phyloP scores from a whole-genome alignment of 2,329 filamentous ascomycete species.

The Lachnellula willkommii region DNA sequence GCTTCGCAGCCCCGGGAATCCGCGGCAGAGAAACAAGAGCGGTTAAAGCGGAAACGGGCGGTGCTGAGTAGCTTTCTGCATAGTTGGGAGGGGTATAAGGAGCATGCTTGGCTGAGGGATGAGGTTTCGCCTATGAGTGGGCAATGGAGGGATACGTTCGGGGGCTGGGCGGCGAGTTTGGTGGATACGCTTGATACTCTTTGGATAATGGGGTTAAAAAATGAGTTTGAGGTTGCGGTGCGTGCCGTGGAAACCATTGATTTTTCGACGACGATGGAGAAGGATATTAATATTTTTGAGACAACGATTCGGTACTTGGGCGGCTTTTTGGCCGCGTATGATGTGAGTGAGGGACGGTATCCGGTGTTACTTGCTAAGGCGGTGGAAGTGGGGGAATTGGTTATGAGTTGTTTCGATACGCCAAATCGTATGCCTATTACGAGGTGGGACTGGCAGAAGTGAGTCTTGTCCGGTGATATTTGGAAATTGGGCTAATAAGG shows the following conservation, averaged over 20 bases:
- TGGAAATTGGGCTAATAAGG: conserved; percentile 37
- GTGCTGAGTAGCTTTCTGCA: conserved; percentile 30
- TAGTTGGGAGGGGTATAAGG: conserved; percentile 76
- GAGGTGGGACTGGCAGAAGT: conserved; percentile 41
- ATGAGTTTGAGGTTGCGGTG: conserved; percentile 75
- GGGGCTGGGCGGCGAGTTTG: conserved; percentile 83
- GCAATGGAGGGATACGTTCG: conserved; percentile 71
- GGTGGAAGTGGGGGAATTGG: conserved; percentile 63
- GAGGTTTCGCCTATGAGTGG: conserved; percentile 72
- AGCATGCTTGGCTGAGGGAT: conserved; percentile 78
- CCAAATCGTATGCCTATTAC: conserved; percentile 83
- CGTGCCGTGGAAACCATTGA: conserved; percentile 67
- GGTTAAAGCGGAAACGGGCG: conserved; percentile 20
- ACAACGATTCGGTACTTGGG: conserved; percentile 89
- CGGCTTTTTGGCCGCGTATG: conserved; percentile 79
- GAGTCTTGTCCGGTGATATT: conserved; percentile 35
- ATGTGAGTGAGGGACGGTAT: conserved; percentile 70
- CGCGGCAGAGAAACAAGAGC: conserved; percentile 17
- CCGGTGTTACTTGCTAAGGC: conserved; percentile 63
- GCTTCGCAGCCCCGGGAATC: conserved; percentile 19
- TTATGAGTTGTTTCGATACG: conserved; percentile 73
- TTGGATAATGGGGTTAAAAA: conserved; percentile 77
- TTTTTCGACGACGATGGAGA: conserved; percentile 59
- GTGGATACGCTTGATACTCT: conserved; percentile 79
- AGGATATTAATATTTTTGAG: conserved; percentile 62